Percentiles rank a stretch among this genome's conserved stretches.
Conservation (phyloP, 2,329 filamentous ascomycete species). For the Aspergillus novoparasiticus region DNA sequence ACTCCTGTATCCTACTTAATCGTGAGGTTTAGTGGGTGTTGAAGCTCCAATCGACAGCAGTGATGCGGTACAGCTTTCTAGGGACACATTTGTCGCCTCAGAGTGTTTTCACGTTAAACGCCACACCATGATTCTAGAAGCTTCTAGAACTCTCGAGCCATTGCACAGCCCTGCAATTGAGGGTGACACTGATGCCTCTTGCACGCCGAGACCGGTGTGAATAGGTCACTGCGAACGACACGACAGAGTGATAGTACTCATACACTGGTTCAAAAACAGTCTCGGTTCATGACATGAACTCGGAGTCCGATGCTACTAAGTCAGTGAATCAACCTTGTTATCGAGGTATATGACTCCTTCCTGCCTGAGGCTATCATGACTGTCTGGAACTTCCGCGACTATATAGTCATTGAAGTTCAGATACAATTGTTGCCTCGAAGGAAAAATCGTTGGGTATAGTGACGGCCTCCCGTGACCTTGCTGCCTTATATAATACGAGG, state of each 20-base stretch:
- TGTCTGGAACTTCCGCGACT: background rate
- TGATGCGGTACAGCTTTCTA: background rate
- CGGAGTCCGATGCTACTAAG: background rate
- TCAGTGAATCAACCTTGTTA: background rate
- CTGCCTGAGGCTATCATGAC: background rate
- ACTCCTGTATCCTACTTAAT: background rate
- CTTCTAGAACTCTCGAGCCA: background rate
- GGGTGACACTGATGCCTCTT: background rate
- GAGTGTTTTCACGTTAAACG: background rate
- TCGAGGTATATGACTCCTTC: background rate
- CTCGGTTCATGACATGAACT: background rate
- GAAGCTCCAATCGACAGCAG: background rate
- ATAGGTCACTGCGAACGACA: background rate
- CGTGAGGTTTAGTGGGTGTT: background rate
- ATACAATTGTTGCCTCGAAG: background rate
- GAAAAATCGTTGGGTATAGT: background rate
- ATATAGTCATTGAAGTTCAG: background rate
- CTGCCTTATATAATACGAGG: background rate
- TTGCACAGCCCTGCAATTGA: background rate
- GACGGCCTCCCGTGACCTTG: background rate
- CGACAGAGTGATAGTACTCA: background rate
- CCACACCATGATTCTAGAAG: background rate
- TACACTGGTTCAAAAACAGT: background rate
- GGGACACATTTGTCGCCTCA: background rate
- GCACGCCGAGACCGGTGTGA: background rate